Percentiles rank a stretch among this genome's conserved stretches.
Conservation (phyloP, 2,329 filamentous ascomycete species). For the Penicillium sp. region DNA sequence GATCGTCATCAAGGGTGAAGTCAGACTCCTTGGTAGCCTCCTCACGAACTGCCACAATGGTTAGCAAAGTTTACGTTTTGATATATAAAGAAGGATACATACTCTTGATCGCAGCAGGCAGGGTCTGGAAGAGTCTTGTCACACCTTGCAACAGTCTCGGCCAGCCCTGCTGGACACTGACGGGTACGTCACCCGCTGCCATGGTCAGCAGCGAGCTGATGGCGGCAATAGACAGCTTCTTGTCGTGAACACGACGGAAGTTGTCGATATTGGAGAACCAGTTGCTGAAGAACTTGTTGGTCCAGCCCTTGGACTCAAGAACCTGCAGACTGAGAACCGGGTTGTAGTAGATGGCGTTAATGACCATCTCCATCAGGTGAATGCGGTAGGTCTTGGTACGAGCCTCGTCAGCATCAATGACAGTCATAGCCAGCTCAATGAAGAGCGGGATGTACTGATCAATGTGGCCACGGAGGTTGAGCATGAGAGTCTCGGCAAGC, state of each 20-base stretch:
- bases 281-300: slow-evolving; percentile 96
- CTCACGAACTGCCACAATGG: slow-evolving; percentile 66
- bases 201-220: slow-evolving; percentile 84
- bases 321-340: slow-evolving; percentile 79
- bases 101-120: slow-evolving; percentile 86
- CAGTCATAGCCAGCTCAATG: slow-evolving; percentile 82
- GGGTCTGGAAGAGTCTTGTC: slow-evolving; percentile 85
- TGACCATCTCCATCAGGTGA: slow-evolving; percentile 97
- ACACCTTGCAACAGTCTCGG: slow-evolving; percentile 85
- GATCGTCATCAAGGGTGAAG: slow-evolving; percentile 72
- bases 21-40: slow-evolving; percentile 90
- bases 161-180: slow-evolving; percentile 95
- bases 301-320: slow-evolving; percentile 90
- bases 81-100: slow-evolving; percentile 33
- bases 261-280: slow-evolving; percentile 97
- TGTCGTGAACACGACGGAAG: slow-evolving; percentile 94
- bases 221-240: slow-evolving; percentile 95
- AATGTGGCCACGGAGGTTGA: slow-evolving; percentile 84
- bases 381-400: slow-evolving; percentile 93
- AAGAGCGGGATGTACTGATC: slow-evolving; percentile 89
- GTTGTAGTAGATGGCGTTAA: slow-evolving; percentile 98
- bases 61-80: slow-evolving; percentile 24
- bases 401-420: slow-evolving; percentile 69
- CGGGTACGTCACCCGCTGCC: slow-evolving; percentile 76
- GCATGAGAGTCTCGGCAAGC: slow-evolving; percentile 93